A percentile compares a stretch with the other conserved stretches of the same genome.
These are phyloP conservation scores for Blastocystis sp. DNA, from an alignment of 352 stramenopile species.

Conservation along the genomic window DNA sequence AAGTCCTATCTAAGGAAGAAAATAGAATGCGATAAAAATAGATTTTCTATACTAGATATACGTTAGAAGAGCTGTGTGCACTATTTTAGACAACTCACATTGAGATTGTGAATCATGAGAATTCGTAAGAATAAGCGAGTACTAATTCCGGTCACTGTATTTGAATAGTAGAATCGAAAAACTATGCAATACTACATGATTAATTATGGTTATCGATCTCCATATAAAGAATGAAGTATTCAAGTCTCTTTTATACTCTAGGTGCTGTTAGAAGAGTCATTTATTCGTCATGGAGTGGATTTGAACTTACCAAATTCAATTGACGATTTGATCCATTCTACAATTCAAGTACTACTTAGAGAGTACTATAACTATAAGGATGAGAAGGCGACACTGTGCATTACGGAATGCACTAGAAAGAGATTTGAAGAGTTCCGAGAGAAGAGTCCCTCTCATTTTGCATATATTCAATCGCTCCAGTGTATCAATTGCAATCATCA, in stretches of 20 bases:
- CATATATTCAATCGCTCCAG: slow-evolving; percentile 1
- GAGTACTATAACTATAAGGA: neutral
- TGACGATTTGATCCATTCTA: slow-evolving; percentile 45
- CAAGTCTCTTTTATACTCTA: neutral
- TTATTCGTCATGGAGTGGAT: slow-evolving; percentile 55
- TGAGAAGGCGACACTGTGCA: neutral
- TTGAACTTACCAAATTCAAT: slow-evolving; percentile 58
- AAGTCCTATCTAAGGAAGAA: too few species aligned
- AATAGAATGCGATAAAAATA: too few species aligned
- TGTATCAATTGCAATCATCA: slow-evolving; percentile 50
- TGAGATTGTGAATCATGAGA: slow-evolving; percentile 4
- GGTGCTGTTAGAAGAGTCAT: slow-evolving; percentile 65
- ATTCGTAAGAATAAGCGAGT: slow-evolving; percentile 59
- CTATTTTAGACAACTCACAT: neutral
- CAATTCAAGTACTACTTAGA: slow-evolving; percentile 9
- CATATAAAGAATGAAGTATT: slow-evolving; percentile 1
- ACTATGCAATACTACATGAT: slow-evolving; percentile 66
- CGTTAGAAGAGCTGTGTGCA: too few species aligned
- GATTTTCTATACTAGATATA: too few species aligned
- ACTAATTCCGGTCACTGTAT: neutral
- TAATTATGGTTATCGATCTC: slow-evolving; percentile 58
- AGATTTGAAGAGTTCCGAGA: slow-evolving; percentile 48
- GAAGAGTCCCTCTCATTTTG: slow-evolving; percentile 23
- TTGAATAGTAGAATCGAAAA: slow-evolving; percentile 37
- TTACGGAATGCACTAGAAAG: slow-evolving; percentile 52